Percentiles rank a stretch among this genome's conserved stretches.
Evolutionary conservation across 2,329 filamentous ascomycete genomes (phyloP).

Genomic region (Epichloe elymi): DNA sequence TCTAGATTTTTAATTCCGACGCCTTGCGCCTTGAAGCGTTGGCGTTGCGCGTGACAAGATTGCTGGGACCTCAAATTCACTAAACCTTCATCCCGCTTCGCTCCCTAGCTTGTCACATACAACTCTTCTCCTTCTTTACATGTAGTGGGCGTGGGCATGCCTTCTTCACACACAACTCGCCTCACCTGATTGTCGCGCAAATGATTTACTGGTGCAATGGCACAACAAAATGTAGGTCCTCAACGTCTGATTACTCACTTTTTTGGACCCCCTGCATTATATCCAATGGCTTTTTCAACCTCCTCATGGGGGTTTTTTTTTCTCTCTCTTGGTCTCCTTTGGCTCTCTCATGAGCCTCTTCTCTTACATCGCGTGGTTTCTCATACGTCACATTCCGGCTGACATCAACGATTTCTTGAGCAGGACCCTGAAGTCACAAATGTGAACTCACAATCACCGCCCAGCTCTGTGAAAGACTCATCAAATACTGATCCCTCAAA

Average conservation of each 20-base stretch:
- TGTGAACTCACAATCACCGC: conserved; percentile 19
- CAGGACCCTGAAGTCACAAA: conserved; percentile 24
- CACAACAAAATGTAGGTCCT: conserved; percentile 25
- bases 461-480: conserved; percentile 33
- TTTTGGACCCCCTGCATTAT: conserved; percentile 3
- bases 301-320: neutral
- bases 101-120: conserved; percentile 1
- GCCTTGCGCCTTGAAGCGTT: neutral
- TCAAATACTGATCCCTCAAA: conserved; percentile 34
- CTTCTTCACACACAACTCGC: conserved; percentile 15
- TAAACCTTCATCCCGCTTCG: neutral
- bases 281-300: conserved; percentile 1
- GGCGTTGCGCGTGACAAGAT: neutral
- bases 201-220: conserved; percentile 25
- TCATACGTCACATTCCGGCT: neutral
- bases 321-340: neutral
- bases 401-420: neutral
- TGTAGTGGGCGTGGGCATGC: conserved; percentile 14
- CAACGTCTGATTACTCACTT: neutral
- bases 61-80: neutral
- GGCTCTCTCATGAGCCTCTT: neutral
- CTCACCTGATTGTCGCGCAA: conserved; percentile 21
- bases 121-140: conserved; percentile 6
- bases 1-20: conserved; percentile 10
- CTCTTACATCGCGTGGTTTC: conserved; percentile 1